Evolutionary conservation across 139 green algal genomes (phyloP).

Genomic region (Trebouxia sp.): DNA sequence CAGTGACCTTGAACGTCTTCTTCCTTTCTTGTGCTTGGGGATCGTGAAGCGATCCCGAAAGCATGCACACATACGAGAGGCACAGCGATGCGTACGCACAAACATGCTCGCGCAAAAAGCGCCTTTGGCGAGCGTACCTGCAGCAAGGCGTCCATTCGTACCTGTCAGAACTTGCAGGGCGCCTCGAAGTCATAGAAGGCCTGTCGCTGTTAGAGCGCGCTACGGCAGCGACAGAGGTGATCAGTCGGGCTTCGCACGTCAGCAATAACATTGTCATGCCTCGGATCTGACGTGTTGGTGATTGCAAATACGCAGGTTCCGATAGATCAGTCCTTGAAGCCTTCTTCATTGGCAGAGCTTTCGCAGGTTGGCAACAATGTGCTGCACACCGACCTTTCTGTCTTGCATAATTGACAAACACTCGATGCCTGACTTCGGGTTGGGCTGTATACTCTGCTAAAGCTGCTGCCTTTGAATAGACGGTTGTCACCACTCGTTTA

Average conservation of each 20-base stretch:
- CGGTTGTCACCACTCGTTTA: not conserved
- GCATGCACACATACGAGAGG: not conserved
- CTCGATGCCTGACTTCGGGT: too few relatives aligned
- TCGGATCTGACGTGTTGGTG: not conserved
- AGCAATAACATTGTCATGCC: not conserved
- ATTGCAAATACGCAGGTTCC: not conserved
- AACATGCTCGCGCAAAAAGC: not conserved
- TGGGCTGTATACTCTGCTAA: too few relatives aligned
- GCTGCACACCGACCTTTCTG: too few relatives aligned
- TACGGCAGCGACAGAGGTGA: not conserved
- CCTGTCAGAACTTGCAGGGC: not conserved
- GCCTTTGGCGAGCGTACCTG: not conserved
- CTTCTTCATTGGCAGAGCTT: slow-evolving; percentile 46
- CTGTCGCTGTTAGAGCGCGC: not conserved
- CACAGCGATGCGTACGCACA: not conserved
- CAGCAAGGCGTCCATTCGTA: too few relatives aligned
- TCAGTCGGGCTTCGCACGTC: not conserved
- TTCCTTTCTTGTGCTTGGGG: not conserved
- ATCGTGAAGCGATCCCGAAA: not conserved
- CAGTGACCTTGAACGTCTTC: not conserved
- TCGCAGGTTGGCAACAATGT: slow-evolving; percentile 29
- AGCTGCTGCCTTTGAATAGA: too few relatives aligned
- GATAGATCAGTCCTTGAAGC: slow-evolving; percentile 42
- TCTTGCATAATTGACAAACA: too few relatives aligned
- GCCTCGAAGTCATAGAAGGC: not conserved